Base-by-base conservation (phyloP, 345 rosid species). In the Cardamine resedifolia region DNA sequence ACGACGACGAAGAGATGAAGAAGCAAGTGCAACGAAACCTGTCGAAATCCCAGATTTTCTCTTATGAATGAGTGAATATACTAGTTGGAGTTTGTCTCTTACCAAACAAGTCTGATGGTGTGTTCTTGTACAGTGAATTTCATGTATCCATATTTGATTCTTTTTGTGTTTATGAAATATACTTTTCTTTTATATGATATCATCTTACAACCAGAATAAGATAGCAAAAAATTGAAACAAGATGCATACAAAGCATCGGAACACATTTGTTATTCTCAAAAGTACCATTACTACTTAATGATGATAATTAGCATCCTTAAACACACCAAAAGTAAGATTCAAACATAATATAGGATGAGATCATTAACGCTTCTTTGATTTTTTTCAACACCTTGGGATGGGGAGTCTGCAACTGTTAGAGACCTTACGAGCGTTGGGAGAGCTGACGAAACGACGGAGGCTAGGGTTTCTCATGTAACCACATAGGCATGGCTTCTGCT, bases 401-500 rank as follows among this genome's bases (percentile, higher is more conserved):
- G 98, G 88, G 62, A 95, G 88, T 15, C 86, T 91, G 68, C 98
- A 94, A 68, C 85, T 79, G 73, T n/a, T 79, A 10, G 97, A 95
- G 59, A 94, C 98, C 47, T 83, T 89, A 84, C 87, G 88, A 47
- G 98, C 97, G 77, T 94, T 94, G 23, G 95, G 92, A 38, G 92
- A 81, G 83, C 86, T 88, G 39, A 91, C 80, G 30, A 89, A 86
- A 49, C 83, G 84, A 80, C 79, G 79, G 41, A 94, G 89, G 36
- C 71, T 83, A 0, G 95, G 98, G 69, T 94, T 89, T 73, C 77
- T 83, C 67, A 91, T 81, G 82, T 91, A 94, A 21, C 85, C 82
- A 84, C 98, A 94, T 52, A 94, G 89, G 44, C 98, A 94, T 63
- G 98, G 97, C 79, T 83, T 83, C 79, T 94, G 98, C 27, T 89